Evolutionary conservation across 2,329 filamentous ascomycete genomes (phyloP).

Genomic region (Pseudocercospora crystallina): DNA sequence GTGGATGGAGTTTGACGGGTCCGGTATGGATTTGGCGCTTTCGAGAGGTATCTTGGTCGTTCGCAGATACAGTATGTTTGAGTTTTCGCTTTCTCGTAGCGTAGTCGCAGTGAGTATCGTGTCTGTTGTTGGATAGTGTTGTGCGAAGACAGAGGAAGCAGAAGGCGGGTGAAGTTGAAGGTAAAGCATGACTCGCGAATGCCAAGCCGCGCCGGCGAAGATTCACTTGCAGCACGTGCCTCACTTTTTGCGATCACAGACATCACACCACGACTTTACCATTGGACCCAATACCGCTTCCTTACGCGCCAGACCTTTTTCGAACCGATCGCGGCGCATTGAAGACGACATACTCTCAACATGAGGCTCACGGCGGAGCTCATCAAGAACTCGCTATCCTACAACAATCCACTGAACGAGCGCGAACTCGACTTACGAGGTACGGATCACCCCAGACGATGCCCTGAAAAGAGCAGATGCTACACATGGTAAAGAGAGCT

Average conservation of each 20-base stretch:
- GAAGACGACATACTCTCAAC: constrained; percentile 26
- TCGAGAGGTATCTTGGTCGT: not conserved
- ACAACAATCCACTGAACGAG: constrained; percentile 98
- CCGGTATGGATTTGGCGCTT: too few species aligned
- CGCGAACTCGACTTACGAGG: constrained; percentile 99
- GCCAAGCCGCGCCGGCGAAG: not conserved
- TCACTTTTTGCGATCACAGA: not conserved
- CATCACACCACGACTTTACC: too few species aligned
- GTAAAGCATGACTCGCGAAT: constrained; percentile 4
- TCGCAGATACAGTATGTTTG: not conserved
- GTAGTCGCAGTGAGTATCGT: not conserved
- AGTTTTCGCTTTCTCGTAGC: not conserved
- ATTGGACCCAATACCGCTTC: not conserved
- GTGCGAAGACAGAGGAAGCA: not conserved
- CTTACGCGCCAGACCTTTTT: not conserved
- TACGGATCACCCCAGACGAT: constrained; percentile 56
- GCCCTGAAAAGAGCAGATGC: constrained; percentile 91
- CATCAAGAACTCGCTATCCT: constrained; percentile 91
- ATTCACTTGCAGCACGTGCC: not conserved
- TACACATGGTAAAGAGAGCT: constrained; percentile 61
- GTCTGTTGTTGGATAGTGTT: not conserved
- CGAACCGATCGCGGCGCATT: not conserved
- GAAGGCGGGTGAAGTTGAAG: not conserved
- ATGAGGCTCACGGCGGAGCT: constrained; percentile 97
- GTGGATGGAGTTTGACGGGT: too few species aligned